Evolutionary conservation across 192 early-diverging fungal genomes (phyloP), one percentile per base, ranked within the genome.

Genomic region (Phlyctochytrium bullatum): DNA sequence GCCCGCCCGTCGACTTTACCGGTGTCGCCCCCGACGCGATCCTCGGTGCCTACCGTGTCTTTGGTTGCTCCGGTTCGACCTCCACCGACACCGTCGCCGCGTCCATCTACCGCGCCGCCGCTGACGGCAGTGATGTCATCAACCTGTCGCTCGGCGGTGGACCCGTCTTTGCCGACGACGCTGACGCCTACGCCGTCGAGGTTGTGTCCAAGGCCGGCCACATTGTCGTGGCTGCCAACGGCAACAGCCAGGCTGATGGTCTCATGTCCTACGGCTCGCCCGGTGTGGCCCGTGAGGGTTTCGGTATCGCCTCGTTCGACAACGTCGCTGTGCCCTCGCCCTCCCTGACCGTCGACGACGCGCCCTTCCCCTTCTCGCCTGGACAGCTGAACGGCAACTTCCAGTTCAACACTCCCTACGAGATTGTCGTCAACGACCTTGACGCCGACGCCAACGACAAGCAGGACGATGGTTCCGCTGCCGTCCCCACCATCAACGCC

Each of bases 11-110:
- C 59, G 59, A 64, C 54, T 81, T 72, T 31, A 40, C 67, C 29
- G 95, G 95, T 50, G 90, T 94, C 24, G 93, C 92, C 16, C 95
- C 95, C 0, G 81, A 84, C 47, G 93, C 87, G 25, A 92, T 79
- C 3, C 70, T 95, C 31, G 90, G 90, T 6, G 83, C 82, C 3
- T 97, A 92, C 81, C 80, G 93, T 59, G 82, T 95, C 16, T 64
- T 57, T 28, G 54, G 54, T 20, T 57, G 54, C 54, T 10, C 14
- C 54, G 54, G 20, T 10, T 10, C 29, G 56, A 79, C 78, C 62
- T 87, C 87, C 54, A 78, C 80, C 32, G 92, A 93, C 59, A 68
- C 93, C 52, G 85, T 96, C 32, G 84, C 92, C 57, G 83, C 88
- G 59, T 93, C 88, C 17, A 73, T 97, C 69, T 75, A 88, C 67